Base-by-base conservation (phyloP, 371 early-diverging fungal genomes). In the Cokeromyces recurvatus region DNA sequence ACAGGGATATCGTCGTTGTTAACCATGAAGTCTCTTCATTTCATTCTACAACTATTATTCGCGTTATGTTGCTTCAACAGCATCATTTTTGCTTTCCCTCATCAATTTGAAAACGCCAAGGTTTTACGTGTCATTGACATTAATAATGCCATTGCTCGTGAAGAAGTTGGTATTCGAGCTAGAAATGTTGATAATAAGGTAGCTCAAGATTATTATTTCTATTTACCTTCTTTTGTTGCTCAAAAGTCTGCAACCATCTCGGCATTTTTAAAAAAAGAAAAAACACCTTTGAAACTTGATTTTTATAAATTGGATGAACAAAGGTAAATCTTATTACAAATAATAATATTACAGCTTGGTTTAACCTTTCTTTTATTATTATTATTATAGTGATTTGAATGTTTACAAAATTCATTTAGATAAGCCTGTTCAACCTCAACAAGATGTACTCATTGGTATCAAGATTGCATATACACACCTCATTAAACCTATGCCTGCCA, bases 381-480 rank as follows among this genome's bases (percentile, higher is more conserved):
- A 17, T 14, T 6, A 38, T 35, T 20, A 25, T 40, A 84, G 87
- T 11, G 53, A 72, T 21, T 46, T 74, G 32, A 76, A 78, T 37
- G 57, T 71, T 29, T 93, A 82, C 71, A 78, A 78, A 46, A 78
- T 85, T 32, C 64, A 55, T 32, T 75, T 94, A 22, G 42, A 43
- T 15, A 44, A 77, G 35, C 76, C 84, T 8, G 51, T 92, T 46
- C 55, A 67, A 29, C 79, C 86, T 6, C 76, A 80, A 35, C 81
- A 82, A 14, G 83, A 86, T 51, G 43, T 81, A 15, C 77, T 82
- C 35, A 58, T 96, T 48, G 84, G 78, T 31, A 52, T 95, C 29
- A 81, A 81, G 46, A 32, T 76, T 8, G 77, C 74, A 9, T 85
- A 74, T 47, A 78, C 77, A 35, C 64, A 81, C 35, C 44, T 63